Percentiles rank a stretch among this genome's conserved stretches.
phyloP scores from a whole-genome alignment of 2,329 filamentous ascomycete species.

The Cordyceps javanica region DNA sequence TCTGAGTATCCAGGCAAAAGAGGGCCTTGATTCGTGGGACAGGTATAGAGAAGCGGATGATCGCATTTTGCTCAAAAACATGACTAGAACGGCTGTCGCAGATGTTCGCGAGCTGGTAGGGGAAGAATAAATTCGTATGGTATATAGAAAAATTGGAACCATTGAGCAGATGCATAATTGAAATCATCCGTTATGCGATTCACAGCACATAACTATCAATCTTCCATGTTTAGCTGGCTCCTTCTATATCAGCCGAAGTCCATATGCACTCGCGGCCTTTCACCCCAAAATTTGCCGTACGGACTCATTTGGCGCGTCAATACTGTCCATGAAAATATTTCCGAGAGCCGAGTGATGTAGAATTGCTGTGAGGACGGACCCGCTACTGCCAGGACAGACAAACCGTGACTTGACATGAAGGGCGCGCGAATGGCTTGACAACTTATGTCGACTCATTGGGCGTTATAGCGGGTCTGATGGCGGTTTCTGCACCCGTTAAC shows the following conservation, averaged over 20 bases:
- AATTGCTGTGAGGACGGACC: too few species aligned
- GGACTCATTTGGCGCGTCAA: too few species aligned
- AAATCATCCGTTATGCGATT: too few species aligned
- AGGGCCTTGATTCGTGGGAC: constrained; percentile 81
- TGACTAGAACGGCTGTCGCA: constrained; percentile 69
- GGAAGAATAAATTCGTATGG: constrained; percentile 16
- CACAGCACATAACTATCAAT: too few species aligned
- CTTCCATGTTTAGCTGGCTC: too few species aligned
- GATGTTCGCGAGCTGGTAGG: constrained; percentile 50
- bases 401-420: constrained; percentile 5
- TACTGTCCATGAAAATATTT: too few species aligned
- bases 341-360: too few species aligned
- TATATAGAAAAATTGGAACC: neutral
- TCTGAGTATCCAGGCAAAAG: constrained; percentile 80
- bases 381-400: too few species aligned
- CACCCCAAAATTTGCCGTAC: too few species aligned
- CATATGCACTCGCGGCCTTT: too few species aligned
- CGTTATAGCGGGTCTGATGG: neutral
- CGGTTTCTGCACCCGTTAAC: neutral
- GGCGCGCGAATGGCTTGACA: constrained; percentile 2
- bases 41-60: constrained; percentile 82
- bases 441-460: neutral
- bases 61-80: constrained; percentile 78
- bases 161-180: neutral
- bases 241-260: too few species aligned